A percentile compares a stretch with the other conserved stretches of the same genome.
Conservation (phyloP, 2,329 filamentous ascomycete species). For the Curvularia lunata region DNA sequence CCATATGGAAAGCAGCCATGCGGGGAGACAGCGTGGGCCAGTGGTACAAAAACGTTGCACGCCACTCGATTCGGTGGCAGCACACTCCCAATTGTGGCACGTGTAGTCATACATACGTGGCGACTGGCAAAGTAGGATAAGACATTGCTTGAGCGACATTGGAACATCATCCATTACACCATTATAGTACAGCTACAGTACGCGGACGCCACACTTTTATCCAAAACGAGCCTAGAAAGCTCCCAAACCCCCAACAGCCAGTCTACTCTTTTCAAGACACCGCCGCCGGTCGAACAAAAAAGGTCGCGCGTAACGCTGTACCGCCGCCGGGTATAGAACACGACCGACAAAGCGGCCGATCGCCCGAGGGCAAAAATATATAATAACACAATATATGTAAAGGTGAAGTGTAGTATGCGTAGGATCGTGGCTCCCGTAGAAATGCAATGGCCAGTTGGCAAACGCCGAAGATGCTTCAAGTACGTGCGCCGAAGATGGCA, state of each 20-base stretch:
- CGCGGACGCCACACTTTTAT: conserved; percentile 13
- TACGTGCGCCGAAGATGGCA: conserved; percentile 13
- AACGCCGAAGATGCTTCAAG: conserved; percentile 18
- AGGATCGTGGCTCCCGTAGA: conserved; percentile 27
- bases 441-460: conserved; percentile 20
- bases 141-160: conserved; percentile 17
- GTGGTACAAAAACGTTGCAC: conserved; percentile 6
- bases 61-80: background rate
- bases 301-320: conserved; percentile 7
- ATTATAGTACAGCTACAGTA: conserved; percentile 36
- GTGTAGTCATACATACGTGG: conserved; percentile 6
- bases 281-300: background rate
- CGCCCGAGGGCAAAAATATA: conserved; percentile 4
- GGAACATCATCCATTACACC: conserved; percentile 36
- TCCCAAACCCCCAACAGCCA: background rate
- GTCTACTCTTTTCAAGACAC: background rate
- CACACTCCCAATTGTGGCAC: conserved; percentile 1
- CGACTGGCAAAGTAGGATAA: conserved; percentile 5
- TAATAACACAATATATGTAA: conserved; percentile 22
- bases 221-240: conserved; percentile 23
- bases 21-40: conserved; percentile 14
- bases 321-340: conserved; percentile 14
- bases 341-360: conserved; percentile 2
- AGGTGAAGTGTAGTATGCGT: conserved; percentile 25
- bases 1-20: conserved; percentile 11